A percentile compares a stretch with the other conserved stretches of the same genome.
Evolutionary conservation across 2,329 filamentous ascomycete genomes (phyloP).

Genomic region (Aspergillus sp.): DNA sequence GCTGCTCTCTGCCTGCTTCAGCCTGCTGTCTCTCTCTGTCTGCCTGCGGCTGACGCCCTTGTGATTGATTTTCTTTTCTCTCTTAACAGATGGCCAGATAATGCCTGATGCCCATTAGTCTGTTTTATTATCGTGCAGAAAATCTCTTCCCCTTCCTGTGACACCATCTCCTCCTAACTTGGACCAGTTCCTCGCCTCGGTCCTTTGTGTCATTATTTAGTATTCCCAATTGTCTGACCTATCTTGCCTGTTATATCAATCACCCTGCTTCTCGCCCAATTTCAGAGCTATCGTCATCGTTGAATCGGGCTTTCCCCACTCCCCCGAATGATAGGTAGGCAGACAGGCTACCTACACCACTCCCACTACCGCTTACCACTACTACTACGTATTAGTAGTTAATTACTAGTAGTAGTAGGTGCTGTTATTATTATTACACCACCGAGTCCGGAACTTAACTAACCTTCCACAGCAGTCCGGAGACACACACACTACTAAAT

Average conservation of each 20-base stretch:
- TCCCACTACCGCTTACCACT: conserved; percentile 7
- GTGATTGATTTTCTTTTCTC: neutral
- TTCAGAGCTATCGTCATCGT: conserved; percentile 11
- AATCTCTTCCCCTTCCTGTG: conserved; percentile 9
- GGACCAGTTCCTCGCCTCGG: neutral
- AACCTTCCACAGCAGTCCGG: neutral
- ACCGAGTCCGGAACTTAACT: neutral
- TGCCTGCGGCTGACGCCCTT: neutral
- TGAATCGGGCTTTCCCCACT: conserved; percentile 9
- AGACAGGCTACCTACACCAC: too few species aligned
- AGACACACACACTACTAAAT: neutral
- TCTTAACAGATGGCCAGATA: neutral
- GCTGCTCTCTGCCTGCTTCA: neutral
- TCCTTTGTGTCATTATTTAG: neutral
- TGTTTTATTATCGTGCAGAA: neutral
- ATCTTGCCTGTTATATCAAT: neutral
- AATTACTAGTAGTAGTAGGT: neutral
- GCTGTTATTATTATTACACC: neutral
- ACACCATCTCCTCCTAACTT: conserved; percentile 1
- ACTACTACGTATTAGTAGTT: neutral
- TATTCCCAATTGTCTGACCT: neutral
- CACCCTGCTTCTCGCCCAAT: neutral
- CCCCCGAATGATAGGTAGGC: conserved; percentile 7
- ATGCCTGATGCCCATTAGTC: neutral
- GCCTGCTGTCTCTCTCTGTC: neutral